Evolutionary conservation across 257 asterid genomes (phyloP), one percentile per base, ranked within the genome.

Genomic region (Rubia yunnanensis): DNA sequence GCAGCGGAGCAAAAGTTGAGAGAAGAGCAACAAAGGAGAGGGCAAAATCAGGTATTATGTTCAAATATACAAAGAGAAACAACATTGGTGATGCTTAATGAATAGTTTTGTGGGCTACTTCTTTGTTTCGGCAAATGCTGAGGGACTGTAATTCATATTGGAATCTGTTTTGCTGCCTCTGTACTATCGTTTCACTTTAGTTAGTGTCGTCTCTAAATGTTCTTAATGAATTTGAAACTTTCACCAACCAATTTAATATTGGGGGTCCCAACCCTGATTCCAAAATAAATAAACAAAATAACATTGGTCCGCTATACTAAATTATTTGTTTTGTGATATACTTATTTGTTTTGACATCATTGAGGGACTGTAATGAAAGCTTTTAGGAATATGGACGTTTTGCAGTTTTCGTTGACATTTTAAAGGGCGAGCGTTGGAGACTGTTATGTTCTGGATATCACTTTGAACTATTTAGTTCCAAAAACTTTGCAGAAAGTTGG

Each of bases 1-100:
- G 92, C 73, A 49, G 96, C 96, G 1, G 90, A 86, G 71, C 86
- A 81, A 78, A 88, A 81, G 65, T 70, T 86, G 81, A 81, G 32
- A 66, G 88, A 81, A 72, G 81, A 74, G 83, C 88, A 77, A 65
- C 92, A 62, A 73, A 75, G 83, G 77, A 49, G 71, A 63, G 80
- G 76, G 68, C 64, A 78, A 73, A 81, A 77, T 41, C 91, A 84
- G 94, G 96, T 86, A 77, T 50, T 70, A 65, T 15, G 26, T 53
- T 24, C 22, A 36, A 32, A 36, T 7, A 46, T 13, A 17, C n/a
- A 46, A 26, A 54, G 14, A 10, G 10, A 54, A 3, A 23, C 0
- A 6, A 55, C 36, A n/a, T 35, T 39, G 55, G 55, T 36, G 30
- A n/a, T 65, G 41, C 59, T 22, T 0, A 5, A 52, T 52, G 28